Base-by-base conservation (phyloP, 257 asterid genomes). In the Salvia hispanica region DNA sequence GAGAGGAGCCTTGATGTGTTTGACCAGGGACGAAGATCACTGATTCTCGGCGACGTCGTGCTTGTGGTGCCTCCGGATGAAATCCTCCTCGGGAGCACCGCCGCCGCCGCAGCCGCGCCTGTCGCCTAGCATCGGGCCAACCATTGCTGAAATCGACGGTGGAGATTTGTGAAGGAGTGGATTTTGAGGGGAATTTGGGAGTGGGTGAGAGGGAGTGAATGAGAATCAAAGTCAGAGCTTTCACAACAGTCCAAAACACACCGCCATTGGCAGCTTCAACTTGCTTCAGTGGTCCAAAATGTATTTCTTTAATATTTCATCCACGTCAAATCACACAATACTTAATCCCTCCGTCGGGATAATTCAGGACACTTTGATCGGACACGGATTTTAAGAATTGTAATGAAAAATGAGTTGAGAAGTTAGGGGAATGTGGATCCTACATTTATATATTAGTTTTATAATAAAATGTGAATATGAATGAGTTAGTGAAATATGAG, bases 1-100 rank as follows among this genome's bases (percentile, higher is more conserved):
- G 69, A 84, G 78, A 42, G 95, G 98, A 67, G 98, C 96, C 70
- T 79, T 91, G 89, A 89, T 81, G 78, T 80, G 96, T 65, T 89
- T 91, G 74, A 89, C 90, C 68, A 91, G 69, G 36, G 88, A 82
- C 0, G 98, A 91, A 3, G 85, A 80, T 77, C 96, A 87, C 87
- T 89, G 96, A 66, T 85, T 78, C 15, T 72, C 90, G 13, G 74
- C 71, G n/a, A 89, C 88, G 42, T 89, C 84, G 16, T 89, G 94
- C 80, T 74, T 91, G 75, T 91, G 98, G 76, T 85, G 84, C 50
- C 88, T 73, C 69, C 83, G 74, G 81, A 89, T 86, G 77, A 81
- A 85, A 60, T 82, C 98, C 55, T 85, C 94, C 64, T 76, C 89
- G 65, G 79, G 71, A 25, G 31, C 31, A 25, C 31, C 31, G 9